Conservation (phyloP, 2,329 filamentous ascomycete genomes). For the Neophaeococcomyces mojaviensis region DNA sequence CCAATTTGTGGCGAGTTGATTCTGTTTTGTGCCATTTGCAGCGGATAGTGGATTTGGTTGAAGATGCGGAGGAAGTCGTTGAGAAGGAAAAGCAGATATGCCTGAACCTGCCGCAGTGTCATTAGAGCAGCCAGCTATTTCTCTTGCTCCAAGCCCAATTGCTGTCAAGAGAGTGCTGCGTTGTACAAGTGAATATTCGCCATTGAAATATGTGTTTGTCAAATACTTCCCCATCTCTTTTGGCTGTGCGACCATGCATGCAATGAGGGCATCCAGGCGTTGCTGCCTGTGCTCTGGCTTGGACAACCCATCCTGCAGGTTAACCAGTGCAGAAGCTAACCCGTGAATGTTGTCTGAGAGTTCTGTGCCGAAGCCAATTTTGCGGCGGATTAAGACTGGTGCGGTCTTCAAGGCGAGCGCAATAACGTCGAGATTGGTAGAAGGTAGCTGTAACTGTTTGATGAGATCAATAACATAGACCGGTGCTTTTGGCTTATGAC, state of each 20-base stretch:
- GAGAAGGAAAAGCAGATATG: constrained; percentile 64
- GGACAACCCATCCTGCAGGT: constrained; percentile 78
- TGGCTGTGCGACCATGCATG: constrained; percentile 69
- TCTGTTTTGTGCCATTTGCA: background rate
- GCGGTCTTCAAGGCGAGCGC: constrained; percentile 71
- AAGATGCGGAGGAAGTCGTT: constrained; percentile 64
- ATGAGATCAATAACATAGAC: constrained; percentile 45
- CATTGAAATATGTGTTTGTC: constrained; percentile 76
- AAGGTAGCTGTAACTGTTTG: constrained; percentile 55
- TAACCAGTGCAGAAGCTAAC: constrained; percentile 66
- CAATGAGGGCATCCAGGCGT: constrained; percentile 72
- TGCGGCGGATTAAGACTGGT: constrained; percentile 73
- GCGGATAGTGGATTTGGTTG: constrained; percentile 26
- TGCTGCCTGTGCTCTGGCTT: constrained; percentile 66
- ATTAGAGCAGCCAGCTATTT: constrained; percentile 69
- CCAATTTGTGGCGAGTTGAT: constrained; percentile 39
- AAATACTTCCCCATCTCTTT: constrained; percentile 76
- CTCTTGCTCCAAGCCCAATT: constrained; percentile 72
- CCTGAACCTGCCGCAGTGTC: constrained; percentile 30
- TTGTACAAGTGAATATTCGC: constrained; percentile 83
- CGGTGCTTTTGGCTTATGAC: constrained; percentile 74
- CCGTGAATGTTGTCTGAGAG: constrained; percentile 77
- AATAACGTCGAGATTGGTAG: constrained; percentile 77
- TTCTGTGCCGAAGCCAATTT: constrained; percentile 81
- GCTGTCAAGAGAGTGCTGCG: constrained; percentile 73